phyloP scores from a whole-genome alignment of 768 basidiomycete genomes.

The Nevesoporus exiguus region DNA sequence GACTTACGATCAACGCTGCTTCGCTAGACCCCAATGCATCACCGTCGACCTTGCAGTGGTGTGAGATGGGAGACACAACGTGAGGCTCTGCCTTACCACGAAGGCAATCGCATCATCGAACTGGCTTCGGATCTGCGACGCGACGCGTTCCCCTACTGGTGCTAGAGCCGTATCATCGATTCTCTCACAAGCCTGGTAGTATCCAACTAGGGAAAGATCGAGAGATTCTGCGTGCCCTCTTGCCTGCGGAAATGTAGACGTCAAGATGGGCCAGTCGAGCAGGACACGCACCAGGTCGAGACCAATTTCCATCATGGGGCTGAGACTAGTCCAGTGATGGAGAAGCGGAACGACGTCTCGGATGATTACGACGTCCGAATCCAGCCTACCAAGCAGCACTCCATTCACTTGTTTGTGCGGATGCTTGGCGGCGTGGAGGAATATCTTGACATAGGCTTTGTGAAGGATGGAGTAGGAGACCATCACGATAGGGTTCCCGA shows the following conservation, averaged over 20 bases:
- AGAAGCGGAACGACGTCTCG: constrained; percentile 72
- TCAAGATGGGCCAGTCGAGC: neutral
- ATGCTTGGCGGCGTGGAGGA: constrained; percentile 78
- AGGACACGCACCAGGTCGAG: constrained; percentile 59
- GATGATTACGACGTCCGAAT: constrained; percentile 41
- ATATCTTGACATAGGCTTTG: constrained; percentile 67
- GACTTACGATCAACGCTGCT: constrained; percentile 57
- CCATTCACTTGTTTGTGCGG: constrained; percentile 76
- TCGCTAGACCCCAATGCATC: constrained; percentile 49
- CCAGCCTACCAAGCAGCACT: constrained; percentile 61
- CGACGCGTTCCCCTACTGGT: constrained; percentile 64
- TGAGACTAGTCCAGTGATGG: constrained; percentile 82
- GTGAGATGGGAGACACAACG: constrained; percentile 7
- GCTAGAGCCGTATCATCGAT: constrained; percentile 58
- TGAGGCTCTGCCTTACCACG: constrained; percentile 46
- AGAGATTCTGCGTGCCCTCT: constrained; percentile 53
- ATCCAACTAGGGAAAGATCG: constrained; percentile 58
- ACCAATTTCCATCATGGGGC: constrained; percentile 85
- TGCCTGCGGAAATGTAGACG: constrained; percentile 40
- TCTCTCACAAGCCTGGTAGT: constrained; percentile 71
- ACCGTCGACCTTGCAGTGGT: constrained; percentile 52
- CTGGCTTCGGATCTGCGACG: constrained; percentile 47
- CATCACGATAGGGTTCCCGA: constrained; percentile 22
- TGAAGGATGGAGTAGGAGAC: constrained; percentile 50
- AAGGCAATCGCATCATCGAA: constrained; percentile 66